These are phyloP conservation scores for Aspergillus conjunctus DNA, from an alignment of 495 filamentous ascomycete genomes.

Conservation along the genomic window DNA sequence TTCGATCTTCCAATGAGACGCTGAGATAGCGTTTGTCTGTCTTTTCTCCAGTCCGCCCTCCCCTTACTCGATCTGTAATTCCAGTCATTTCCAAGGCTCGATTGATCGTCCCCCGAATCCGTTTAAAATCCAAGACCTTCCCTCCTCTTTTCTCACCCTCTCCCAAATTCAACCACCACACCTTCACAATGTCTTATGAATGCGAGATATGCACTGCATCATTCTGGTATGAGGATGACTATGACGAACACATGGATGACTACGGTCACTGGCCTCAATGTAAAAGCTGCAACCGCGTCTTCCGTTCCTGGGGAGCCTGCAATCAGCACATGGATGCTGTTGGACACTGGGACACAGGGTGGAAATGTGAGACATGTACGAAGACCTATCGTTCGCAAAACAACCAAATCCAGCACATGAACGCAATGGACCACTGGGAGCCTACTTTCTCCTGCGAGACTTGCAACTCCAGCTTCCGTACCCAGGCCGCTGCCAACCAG, in stretches of 20 bases:
- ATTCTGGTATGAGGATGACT: conserved; percentile 1
- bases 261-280: conserved; percentile 26
- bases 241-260: conserved; percentile 3
- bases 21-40: too few relatives aligned
- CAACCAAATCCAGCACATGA: conserved; percentile 44
- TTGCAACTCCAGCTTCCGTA: conserved; percentile 33
- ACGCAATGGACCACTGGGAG: conserved; percentile 33
- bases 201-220: conserved; percentile 7
- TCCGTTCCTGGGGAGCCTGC: conserved; percentile 23
- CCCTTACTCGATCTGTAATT: too few relatives aligned
- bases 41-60: too few relatives aligned
- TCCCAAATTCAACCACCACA: not conserved
- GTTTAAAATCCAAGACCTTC: too few relatives aligned
- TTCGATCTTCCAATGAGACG: too few relatives aligned
- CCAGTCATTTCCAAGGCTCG: too few relatives aligned
- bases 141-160: not conserved
- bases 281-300: conserved; percentile 33
- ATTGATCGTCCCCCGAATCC: too few relatives aligned
- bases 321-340: conserved; percentile 33
- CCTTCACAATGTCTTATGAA: not conserved
- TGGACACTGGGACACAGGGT: conserved; percentile 33
- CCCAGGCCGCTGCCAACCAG: conserved; percentile 27
- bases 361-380: conserved; percentile 44
- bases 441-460: conserved; percentile 37
- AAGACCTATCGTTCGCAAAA: conserved; percentile 26